A percentile compares a stretch with the other conserved stretches of the same genome.
Evolutionary conservation across 2,329 filamentous ascomycete genomes (phyloP).

Genomic region (Juglanconis juglandina): DNA sequence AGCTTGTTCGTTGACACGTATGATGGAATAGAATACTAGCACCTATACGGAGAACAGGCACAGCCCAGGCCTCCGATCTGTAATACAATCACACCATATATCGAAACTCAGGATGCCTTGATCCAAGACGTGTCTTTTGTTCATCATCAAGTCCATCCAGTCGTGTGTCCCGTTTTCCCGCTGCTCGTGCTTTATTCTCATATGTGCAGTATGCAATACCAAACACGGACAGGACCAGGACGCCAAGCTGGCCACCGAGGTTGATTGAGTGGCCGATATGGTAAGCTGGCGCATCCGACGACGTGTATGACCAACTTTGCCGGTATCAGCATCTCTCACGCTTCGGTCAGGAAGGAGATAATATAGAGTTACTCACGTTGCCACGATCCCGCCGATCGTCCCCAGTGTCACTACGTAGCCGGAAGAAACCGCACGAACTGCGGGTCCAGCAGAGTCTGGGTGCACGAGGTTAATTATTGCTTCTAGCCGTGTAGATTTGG

Average conservation of each 20-base stretch:
- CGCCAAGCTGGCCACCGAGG: constrained; percentile 44
- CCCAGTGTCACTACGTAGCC: constrained; percentile 54
- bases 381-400: constrained; percentile 54
- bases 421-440: constrained; percentile 52
- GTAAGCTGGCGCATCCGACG: constrained; percentile 43
- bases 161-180: constrained; percentile 46
- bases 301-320: constrained; percentile 49
- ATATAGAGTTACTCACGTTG: constrained; percentile 40
- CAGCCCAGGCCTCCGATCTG: not conserved
- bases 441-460: constrained; percentile 47
- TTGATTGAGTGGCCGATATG: constrained; percentile 55
- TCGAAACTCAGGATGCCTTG: constrained; percentile 52
- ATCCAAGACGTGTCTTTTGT: constrained; percentile 46
- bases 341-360: not conserved
- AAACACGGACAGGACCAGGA: constrained; percentile 40
- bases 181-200: constrained; percentile 48
- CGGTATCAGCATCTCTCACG: not conserved
- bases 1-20: not conserved
- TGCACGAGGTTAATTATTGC: not conserved
- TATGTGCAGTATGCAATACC: constrained; percentile 51
- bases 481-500: constrained; percentile 28
- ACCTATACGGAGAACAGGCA: not conserved
- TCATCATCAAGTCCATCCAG: constrained; percentile 46
- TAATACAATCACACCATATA: constrained; percentile 43
- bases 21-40: not conserved